Conservation (phyloP, 2,329 filamentous ascomycete genomes). For the Teratosphaeria zuluensis region DNA sequence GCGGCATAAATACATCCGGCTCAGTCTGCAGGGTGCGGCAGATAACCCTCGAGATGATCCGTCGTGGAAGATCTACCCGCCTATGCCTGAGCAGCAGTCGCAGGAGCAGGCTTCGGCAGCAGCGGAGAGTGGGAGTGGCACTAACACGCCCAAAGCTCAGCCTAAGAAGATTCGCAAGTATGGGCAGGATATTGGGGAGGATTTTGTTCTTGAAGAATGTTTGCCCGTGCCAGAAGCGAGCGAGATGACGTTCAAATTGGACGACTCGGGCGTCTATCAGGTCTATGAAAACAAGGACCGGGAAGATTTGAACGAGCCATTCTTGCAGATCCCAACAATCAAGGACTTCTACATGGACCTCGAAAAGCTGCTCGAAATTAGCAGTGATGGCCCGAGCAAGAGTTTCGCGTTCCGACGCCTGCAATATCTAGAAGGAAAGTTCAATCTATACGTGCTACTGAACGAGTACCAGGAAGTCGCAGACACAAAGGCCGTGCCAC, state of each 20-base stretch:
- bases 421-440: conserved; percentile 93
- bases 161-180: conserved; percentile 59
- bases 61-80: conserved; percentile 80
- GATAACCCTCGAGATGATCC: conserved; percentile 84
- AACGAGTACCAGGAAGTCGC: conserved; percentile 98
- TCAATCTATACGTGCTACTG: conserved; percentile 83
- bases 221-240: conserved; percentile 62
- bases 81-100: conserved; percentile 88
- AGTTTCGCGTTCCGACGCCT: conserved; percentile 92
- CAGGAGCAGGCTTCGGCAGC: conserved; percentile 31
- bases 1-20: conserved; percentile 74
- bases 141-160: conserved; percentile 9
- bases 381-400: conserved; percentile 90
- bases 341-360: conserved; percentile 94
- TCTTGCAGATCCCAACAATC: conserved; percentile 79
- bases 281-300: conserved; percentile 66
- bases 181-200: conserved; percentile 81
- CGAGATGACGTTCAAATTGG: conserved; percentile 66
- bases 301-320: conserved; percentile 54
- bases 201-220: conserved; percentile 75
- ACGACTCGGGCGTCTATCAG: conserved; percentile 81
- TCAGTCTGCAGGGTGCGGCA: conserved; percentile 70
- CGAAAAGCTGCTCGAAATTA: conserved; percentile 76
- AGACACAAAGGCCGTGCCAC: conserved; percentile 93
- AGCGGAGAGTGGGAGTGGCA: conserved; percentile 6